Evolutionary conservation across 495 filamentous ascomycete genomes (phyloP).

Genomic region (Penicillium coffeae): DNA sequence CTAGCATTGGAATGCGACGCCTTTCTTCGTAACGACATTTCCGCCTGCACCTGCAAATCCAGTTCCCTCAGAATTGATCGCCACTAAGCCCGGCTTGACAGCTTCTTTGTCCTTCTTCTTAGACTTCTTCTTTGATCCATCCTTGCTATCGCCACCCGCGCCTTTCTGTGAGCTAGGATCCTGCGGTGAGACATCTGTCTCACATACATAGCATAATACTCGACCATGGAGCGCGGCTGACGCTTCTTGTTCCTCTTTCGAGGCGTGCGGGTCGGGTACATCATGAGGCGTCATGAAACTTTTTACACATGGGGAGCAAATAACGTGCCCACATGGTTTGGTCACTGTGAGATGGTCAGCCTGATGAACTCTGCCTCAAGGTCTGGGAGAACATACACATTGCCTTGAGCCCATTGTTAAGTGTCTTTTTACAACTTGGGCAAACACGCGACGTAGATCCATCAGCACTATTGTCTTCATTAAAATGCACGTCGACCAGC

Average conservation of each 20-base stretch:
- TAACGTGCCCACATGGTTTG: constrained; percentile 90
- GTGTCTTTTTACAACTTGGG: constrained; percentile 80
- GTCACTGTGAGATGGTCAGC: constrained; percentile 52
- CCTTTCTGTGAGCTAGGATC: constrained; percentile 7
- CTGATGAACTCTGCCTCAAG: not conserved
- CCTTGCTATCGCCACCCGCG: constrained; percentile 9
- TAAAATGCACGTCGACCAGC: constrained; percentile 76
- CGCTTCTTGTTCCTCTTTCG: constrained; percentile 46
- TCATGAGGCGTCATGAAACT: constrained; percentile 75
- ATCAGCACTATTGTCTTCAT: constrained; percentile 58
- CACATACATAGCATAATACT: constrained; percentile 83
- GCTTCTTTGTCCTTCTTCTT: constrained; percentile 45
- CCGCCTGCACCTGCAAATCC: constrained; percentile 85
- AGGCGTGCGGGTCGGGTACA: constrained; percentile 61
- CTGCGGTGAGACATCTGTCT: constrained; percentile 59
- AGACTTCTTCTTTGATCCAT: constrained; percentile 26
- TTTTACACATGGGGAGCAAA: constrained; percentile 82
- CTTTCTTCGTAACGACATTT: constrained; percentile 73
- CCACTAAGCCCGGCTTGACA: constrained; percentile 73
- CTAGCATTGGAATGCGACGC: constrained; percentile 84
- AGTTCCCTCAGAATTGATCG: constrained; percentile 83
- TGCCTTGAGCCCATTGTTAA: constrained; percentile 80
- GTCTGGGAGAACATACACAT: constrained; percentile 46
- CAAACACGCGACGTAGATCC: constrained; percentile 61
- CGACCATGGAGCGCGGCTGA: constrained; percentile 23